A percentile compares a stretch with the other conserved stretches of the same genome.
phyloP scores from a whole-genome alignment of 345 rosid genomes.

The Eutrema japonicum region DNA sequence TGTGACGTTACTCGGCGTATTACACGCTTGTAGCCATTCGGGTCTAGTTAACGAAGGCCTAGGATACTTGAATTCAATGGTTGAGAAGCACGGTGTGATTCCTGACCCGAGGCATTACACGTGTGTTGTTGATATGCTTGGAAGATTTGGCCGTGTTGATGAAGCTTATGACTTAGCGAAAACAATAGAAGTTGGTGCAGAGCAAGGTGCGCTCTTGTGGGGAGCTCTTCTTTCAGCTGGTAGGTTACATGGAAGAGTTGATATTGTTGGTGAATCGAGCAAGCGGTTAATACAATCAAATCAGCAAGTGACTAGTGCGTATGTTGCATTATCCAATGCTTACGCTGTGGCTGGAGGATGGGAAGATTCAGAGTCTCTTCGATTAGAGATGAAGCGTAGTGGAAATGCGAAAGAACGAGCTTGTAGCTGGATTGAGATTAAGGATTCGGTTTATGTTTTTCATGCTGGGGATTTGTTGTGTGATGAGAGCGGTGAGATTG shows the following conservation, averaged over 20 bases:
- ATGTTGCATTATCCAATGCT: constrained; percentile 70
- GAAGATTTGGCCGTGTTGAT: constrained; percentile 73
- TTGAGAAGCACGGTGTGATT: constrained; percentile 49
- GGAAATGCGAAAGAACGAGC: constrained; percentile 76
- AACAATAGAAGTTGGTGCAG: constrained; percentile 46
- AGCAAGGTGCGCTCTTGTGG: constrained; percentile 72
- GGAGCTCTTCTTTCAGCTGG: constrained; percentile 76
- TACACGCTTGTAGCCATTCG: constrained; percentile 87
- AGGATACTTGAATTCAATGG: constrained; percentile 57
- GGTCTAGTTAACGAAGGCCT: constrained; percentile 74
- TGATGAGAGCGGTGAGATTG: constrained; percentile 49
- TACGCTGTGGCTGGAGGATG: constrained; percentile 67
- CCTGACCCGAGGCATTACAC: constrained; percentile 70
- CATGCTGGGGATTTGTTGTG: constrained; percentile 60
- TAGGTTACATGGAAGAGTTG: constrained; percentile 72
- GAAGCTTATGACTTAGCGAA: constrained; percentile 68
- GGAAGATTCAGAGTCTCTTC: constrained; percentile 57
- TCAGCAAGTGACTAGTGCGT: constrained; percentile 69
- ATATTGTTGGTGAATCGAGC: constrained; percentile 67
- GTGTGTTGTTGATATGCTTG: constrained; percentile 83
- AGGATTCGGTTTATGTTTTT: constrained; percentile 52
- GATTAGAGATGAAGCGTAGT: constrained; percentile 62
- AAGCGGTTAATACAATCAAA: constrained; percentile 55
- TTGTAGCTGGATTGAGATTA: constrained; percentile 80
- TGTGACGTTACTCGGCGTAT: constrained; percentile 67